These are phyloP conservation scores for Calonectria ilicicola DNA, from an alignment of 2,329 filamentous ascomycete species.

Conservation along the genomic window DNA sequence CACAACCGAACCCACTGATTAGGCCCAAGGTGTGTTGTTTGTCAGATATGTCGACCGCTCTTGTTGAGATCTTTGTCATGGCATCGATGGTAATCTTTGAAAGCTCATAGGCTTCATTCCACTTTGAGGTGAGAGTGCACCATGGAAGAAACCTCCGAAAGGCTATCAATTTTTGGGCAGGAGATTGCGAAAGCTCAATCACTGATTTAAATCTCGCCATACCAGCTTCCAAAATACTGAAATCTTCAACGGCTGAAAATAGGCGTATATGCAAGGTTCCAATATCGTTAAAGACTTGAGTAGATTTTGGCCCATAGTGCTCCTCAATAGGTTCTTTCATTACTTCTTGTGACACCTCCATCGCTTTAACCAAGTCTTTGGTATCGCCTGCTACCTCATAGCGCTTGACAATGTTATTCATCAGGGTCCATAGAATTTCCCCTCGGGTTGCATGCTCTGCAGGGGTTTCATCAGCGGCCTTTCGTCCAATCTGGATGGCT, in stretches of 20 bases:
- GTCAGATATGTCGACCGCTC: not conserved
- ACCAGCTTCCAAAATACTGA: not conserved
- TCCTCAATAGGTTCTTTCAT: not conserved
- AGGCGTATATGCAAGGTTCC: not conserved
- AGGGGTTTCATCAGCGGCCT: not conserved
- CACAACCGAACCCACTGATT: not conserved
- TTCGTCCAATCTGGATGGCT: not conserved
- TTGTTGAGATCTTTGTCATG: not conserved
- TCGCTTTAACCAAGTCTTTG: not conserved
- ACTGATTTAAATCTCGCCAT: not conserved
- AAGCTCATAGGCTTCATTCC: not conserved
- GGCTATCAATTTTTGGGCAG: no score
- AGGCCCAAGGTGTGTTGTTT: not conserved
- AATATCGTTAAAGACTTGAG: not conserved
- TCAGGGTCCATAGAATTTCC: not conserved
- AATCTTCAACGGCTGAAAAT: not conserved
- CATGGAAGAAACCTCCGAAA: no score
- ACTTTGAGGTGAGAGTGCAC: no score
- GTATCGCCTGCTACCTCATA: not conserved
- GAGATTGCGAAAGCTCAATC: not conserved
- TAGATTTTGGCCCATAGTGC: not conserved
- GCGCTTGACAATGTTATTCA: not conserved
- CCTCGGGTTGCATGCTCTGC: not conserved
- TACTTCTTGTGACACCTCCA: not conserved
- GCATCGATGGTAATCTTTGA: not conserved